Evolutionary conservation across 306 rosid species (phyloP), one percentile per base, ranked within the genome.

Genomic region (Boehmeria nivea): DNA sequence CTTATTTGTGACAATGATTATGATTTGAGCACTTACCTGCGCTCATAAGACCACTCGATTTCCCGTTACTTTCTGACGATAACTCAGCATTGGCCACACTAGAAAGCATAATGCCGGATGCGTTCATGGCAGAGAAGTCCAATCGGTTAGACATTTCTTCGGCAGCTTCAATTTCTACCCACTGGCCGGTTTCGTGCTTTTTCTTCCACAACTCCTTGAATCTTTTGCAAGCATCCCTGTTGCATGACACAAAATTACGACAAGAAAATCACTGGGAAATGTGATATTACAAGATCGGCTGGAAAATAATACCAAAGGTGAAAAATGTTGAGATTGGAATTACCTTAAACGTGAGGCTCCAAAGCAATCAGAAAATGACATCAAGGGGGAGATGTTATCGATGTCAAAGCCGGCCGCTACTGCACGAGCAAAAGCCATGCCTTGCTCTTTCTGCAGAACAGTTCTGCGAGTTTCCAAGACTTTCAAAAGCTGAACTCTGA

Each of bases 341-440:
- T 77, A 85, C 99, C 64, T 83, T 72, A 93, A 69, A 25, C 99
- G 96, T 39, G 79, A 83, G 61, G 95, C 99, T 69, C 99, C 96
- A 77, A 85, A 93, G 81, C 88, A 75, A 71, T 87, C 93, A 14
- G 84, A 77, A 79, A 87, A 93, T 60, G 87, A 78, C 70, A 93
- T 60, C 85, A 93, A 77, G 23, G 88, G 69, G 47, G 88, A 70
- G 63, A 87, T 69, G 67, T 68, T 42, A 53, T 87, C 95, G 64
- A 75, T 65, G 65, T 93, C 89, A 79, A 93, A 93, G 65, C 99
- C 99, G 65, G 99, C 99, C 24, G 99, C 96, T 52, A 83, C 96
- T 69, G 99, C 99, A 22, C 96, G 94, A 27, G 99, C 99, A 77
- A 93, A 93, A 66, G 96, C 96, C 99, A 93, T 93, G 58, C 96